Percentiles rank a stretch among this genome's conserved stretches.
These are phyloP conservation scores for Linum lewisii DNA, from an alignment of 345 rosid genomes.

Conservation along the genomic window DNA sequence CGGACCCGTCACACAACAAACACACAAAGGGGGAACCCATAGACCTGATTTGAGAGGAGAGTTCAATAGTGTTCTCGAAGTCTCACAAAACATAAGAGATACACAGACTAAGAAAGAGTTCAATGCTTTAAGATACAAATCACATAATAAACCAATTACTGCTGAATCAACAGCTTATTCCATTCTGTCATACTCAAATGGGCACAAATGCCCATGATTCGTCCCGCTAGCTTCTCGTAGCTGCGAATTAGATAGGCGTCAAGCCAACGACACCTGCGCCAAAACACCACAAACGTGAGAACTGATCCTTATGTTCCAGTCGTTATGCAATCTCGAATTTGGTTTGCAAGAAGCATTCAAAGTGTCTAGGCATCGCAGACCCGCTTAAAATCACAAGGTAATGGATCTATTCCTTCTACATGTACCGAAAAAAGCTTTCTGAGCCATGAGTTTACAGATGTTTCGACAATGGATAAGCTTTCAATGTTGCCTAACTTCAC, in stretches of 20 bases:
- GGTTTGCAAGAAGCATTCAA: neutral
- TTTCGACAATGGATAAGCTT: neutral
- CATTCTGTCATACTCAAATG: constrained; percentile 4
- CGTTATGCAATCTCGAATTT: too few species aligned
- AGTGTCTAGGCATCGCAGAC: neutral
- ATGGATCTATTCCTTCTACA: neutral
- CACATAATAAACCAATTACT: constrained; percentile 5
- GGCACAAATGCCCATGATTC: too few species aligned
- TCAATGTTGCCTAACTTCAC: neutral
- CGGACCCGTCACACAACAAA: too few species aligned
- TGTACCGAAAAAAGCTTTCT: neutral
- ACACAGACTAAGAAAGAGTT: constrained; percentile 4
- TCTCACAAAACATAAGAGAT: constrained; percentile 3
- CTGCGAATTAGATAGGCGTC: constrained; percentile 39
- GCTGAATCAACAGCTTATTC: constrained; percentile 14
- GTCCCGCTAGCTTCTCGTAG: constrained; percentile 1
- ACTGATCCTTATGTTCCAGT: too few species aligned
- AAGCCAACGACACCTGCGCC: constrained; percentile 71
- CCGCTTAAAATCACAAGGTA: neutral
- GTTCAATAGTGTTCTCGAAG: too few species aligned
- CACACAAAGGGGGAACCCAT: too few species aligned
- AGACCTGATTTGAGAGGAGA: too few species aligned
- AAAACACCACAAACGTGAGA: neutral
- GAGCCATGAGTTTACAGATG: too few species aligned
- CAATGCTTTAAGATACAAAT: constrained; percentile 6